Percentiles rank a stretch among this genome's conserved stretches.
These are phyloP conservation scores for Trichoderma breve DNA, from an alignment of 2,329 filamentous ascomycete genomes.

Conservation along the genomic window DNA sequence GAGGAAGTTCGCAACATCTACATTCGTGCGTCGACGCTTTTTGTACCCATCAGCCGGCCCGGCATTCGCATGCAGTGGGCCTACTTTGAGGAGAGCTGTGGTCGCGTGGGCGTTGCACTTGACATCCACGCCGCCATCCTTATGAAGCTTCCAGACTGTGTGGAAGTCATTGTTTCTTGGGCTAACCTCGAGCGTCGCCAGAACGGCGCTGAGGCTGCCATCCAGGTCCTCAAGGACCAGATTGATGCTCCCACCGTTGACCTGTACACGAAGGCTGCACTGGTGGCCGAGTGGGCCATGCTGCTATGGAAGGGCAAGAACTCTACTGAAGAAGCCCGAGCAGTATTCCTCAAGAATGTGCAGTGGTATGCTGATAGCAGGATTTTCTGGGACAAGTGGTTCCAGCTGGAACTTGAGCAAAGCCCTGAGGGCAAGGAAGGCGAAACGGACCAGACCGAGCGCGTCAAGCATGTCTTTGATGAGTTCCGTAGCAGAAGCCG, in stretches of 20 bases:
- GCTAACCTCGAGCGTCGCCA: slow-evolving; percentile 85
- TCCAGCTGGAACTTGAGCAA: slow-evolving; percentile 85
- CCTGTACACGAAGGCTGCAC: slow-evolving; percentile 76
- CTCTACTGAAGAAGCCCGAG: slow-evolving; percentile 74
- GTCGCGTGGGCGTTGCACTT: slow-evolving; percentile 71
- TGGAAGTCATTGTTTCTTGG: slow-evolving; percentile 85
- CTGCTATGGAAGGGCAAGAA: slow-evolving; percentile 87
- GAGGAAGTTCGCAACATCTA: slow-evolving; percentile 93
- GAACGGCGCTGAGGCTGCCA: slow-evolving; percentile 76
- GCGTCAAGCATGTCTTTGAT: slow-evolving; percentile 78
- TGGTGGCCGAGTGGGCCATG: slow-evolving; percentile 85
- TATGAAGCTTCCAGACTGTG: slow-evolving; percentile 70
- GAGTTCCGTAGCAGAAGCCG: slow-evolving; percentile 71
- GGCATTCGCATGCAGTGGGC: slow-evolving; percentile 87
- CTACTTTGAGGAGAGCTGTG: slow-evolving; percentile 86
- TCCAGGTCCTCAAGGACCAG: slow-evolving; percentile 77
- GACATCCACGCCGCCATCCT: slow-evolving; percentile 84
- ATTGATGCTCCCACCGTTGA: slow-evolving; percentile 72
- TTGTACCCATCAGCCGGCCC: slow-evolving; percentile 81
- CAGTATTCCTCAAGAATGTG: slow-evolving; percentile 77
- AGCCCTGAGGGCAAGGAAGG: slow-evolving; percentile 27
- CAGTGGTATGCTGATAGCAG: slow-evolving; percentile 82
- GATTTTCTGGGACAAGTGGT: slow-evolving; percentile 86
- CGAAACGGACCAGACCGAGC: slow-evolving; percentile 55
- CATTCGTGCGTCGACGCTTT: slow-evolving; percentile 78